These are phyloP conservation scores for Sutorius australiensis DNA, from an alignment of 768 basidiomycete genomes.

Conservation along the genomic window DNA sequence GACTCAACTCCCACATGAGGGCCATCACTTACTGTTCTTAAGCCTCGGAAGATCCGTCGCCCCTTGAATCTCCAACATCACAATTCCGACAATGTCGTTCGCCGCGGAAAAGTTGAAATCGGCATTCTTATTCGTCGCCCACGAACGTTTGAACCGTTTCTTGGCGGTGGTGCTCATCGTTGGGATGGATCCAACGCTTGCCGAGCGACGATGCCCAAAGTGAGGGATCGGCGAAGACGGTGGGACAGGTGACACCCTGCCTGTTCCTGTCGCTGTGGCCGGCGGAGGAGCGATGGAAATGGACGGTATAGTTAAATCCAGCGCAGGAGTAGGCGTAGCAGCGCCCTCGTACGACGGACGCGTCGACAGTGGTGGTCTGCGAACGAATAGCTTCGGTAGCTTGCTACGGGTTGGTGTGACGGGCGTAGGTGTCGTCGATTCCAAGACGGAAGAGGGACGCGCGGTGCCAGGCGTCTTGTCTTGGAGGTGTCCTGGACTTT, in stretches of 20 bases:
- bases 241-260: constrained; percentile 9
- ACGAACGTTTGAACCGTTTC: constrained; percentile 39
- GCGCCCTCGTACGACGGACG: constrained; percentile 29
- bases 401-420: constrained; percentile 30
- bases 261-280: background rate
- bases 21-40: constrained; percentile 68
- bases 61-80: constrained; percentile 86
- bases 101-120: constrained; percentile 61
- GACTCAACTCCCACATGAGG: background rate
- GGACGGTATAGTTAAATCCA: constrained; percentile 6
- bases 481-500: constrained; percentile 6
- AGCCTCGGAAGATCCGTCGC: constrained; percentile 83
- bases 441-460: constrained; percentile 20
- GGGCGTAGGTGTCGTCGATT: constrained; percentile 22
- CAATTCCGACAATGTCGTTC: constrained; percentile 89
- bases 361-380: constrained; percentile 30
- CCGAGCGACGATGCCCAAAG: constrained; percentile 30
- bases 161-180: constrained; percentile 22
- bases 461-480: constrained; percentile 22
- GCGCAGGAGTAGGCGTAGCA: background rate
- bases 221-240: constrained; percentile 22
- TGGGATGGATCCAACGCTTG: constrained; percentile 30
- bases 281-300: constrained; percentile 16
- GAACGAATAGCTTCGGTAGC: constrained; percentile 35
- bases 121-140: constrained; percentile 34